Evolutionary conservation across 345 rosid genomes (phyloP).

Genomic region (Mercurialis annua): DNA sequence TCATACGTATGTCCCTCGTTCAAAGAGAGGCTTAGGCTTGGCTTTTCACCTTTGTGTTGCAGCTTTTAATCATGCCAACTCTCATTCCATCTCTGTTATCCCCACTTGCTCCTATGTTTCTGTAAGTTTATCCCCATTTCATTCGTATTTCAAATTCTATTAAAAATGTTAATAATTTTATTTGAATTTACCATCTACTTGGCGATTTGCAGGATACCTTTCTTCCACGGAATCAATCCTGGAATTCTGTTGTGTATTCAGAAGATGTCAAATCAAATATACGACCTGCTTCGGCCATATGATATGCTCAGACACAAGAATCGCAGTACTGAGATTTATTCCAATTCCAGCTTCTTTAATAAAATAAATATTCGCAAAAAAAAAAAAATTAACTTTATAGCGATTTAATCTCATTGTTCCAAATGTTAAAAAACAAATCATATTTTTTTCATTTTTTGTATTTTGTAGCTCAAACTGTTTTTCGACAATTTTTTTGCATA

Average conservation of each 20-base stretch:
- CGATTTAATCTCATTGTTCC: no score
- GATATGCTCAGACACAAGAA: background rate
- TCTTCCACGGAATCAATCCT: conserved; percentile 56
- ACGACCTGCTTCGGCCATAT: conserved; percentile 2
- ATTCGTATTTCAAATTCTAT: background rate
- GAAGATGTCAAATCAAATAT: conserved; percentile 47
- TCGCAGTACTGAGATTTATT: background rate
- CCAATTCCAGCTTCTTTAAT: background rate
- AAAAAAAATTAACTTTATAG: no score
- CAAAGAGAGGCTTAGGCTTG: conserved; percentile 78
- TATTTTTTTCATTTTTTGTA: no score
- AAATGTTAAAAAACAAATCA: no score
- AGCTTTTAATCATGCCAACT: conserved; percentile 67
- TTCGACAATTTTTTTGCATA: no score
- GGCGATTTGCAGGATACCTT: conserved; percentile 57
- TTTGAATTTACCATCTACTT: no score
- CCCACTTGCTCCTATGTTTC: conserved; percentile 91
- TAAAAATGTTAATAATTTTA: no score
- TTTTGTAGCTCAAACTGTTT: no score
- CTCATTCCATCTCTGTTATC: conserved; percentile 56
- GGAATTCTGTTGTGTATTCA: conserved; percentile 47
- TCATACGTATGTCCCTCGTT: conserved; percentile 76
- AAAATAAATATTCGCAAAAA: no score
- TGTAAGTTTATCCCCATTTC: conserved; percentile 30
- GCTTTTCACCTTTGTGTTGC: conserved; percentile 83